Conservation (phyloP, 768 basidiomycete species). For the Dacryopinax primogenitus region DNA sequence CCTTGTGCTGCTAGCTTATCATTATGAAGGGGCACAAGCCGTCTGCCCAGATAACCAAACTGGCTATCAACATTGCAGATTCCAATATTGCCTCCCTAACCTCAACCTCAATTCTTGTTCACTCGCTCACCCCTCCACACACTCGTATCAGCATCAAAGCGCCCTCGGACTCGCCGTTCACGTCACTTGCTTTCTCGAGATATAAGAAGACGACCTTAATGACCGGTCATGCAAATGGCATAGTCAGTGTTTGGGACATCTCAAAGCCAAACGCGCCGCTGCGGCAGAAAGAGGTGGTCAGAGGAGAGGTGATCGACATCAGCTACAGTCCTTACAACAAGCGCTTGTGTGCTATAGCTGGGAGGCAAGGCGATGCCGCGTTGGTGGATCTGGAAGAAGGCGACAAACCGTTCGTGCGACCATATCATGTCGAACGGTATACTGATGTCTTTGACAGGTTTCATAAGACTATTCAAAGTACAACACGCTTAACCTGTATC, state of each 20-base stretch:
- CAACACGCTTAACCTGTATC: not conserved
- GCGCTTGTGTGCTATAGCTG: not conserved
- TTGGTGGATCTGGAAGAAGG: not conserved
- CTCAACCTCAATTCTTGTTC: not conserved
- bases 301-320: not conserved
- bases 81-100: not conserved
- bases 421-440: not conserved
- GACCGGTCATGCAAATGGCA: not conserved
- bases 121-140: not conserved
- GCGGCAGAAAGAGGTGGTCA: not conserved
- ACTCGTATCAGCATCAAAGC: slow-evolving; percentile 6
- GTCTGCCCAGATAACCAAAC: not conserved
- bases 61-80: not conserved
- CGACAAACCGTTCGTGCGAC: not conserved
- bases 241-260: slow-evolving; percentile 1
- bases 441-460: not conserved
- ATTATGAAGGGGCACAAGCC: not conserved
- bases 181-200: not conserved
- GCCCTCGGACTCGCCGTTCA: not conserved
- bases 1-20: not conserved
- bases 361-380: not conserved
- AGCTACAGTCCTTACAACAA: not conserved
- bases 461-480: not conserved
- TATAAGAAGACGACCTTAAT: not conserved
- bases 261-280: not conserved